Evolutionary conservation across 1,139 yeast species (phyloP).

Genomic region (Magnusiomyces paraingens): DNA sequence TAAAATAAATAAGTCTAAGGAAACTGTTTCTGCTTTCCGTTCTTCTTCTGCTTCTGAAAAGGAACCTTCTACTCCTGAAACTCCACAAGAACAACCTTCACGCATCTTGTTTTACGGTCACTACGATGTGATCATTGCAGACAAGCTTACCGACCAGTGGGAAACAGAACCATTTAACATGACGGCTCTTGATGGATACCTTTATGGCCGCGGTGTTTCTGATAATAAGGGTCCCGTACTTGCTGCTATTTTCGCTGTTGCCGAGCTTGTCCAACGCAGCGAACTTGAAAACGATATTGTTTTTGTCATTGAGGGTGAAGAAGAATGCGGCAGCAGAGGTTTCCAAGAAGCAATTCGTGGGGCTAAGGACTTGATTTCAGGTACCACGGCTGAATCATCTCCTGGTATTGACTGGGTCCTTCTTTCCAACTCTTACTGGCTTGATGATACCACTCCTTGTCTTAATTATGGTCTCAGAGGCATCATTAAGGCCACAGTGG

Average conservation of each 20-base stretch:
- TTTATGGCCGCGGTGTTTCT: conserved; percentile 88
- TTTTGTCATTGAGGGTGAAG: conserved; percentile 89
- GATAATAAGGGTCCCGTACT: conserved; percentile 92
- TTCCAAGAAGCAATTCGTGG: conserved; percentile 58
- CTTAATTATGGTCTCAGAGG: conserved; percentile 92
- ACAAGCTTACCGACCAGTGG: conserved; percentile 54
- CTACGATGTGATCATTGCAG: conserved; percentile 82
- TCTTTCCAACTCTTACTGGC: conserved; percentile 89
- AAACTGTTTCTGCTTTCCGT: neutral
- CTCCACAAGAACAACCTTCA: conserved; percentile 6
- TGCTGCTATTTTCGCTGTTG: conserved; percentile 86
- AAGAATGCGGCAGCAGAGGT: conserved; percentile 87
- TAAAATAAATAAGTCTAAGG: neutral
- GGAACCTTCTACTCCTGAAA: neutral
- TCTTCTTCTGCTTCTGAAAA: neutral
- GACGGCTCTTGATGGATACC: conserved; percentile 73
- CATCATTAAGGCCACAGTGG: conserved; percentile 71
- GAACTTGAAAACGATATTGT: conserved; percentile 66
- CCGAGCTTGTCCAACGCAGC: conserved; percentile 51
- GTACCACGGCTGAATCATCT: neutral
- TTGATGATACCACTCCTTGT: conserved; percentile 84
- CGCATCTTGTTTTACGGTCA: conserved; percentile 84
- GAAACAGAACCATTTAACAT: conserved; percentile 68
- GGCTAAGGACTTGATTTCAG: conserved; percentile 50
- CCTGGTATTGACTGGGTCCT: conserved; percentile 72